phyloP scores from a whole-genome alignment of 2,329 filamentous ascomycete species.

The Clarireedia paspali region DNA sequence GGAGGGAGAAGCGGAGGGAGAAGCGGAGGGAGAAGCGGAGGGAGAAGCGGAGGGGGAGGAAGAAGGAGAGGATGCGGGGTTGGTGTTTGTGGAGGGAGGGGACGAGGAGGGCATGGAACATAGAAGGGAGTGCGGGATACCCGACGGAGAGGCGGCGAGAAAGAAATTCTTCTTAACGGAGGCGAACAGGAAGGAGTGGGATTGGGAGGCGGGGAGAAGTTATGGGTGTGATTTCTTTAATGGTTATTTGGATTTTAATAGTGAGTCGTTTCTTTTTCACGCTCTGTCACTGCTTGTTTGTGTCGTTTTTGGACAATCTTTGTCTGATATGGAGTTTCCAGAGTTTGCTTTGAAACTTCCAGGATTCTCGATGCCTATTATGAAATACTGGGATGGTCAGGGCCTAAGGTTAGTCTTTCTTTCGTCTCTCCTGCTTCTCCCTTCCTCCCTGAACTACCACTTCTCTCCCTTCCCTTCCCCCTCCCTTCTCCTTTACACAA shows the following conservation, averaged over 20 bases:
- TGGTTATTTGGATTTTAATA: constrained; percentile 81
- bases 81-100: constrained; percentile 30
- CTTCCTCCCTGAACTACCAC: neutral
- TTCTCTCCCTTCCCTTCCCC: neutral
- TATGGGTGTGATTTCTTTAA: constrained; percentile 78
- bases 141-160: constrained; percentile 36
- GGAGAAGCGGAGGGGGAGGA: constrained; percentile 37
- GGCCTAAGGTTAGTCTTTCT: constrained; percentile 55
- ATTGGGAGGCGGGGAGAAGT: constrained; percentile 52
- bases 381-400: constrained; percentile 76
- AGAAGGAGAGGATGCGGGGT: constrained; percentile 30
- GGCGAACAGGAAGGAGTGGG: constrained; percentile 45
- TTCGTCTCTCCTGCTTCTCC: constrained; percentile 5
- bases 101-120: constrained; percentile 36
- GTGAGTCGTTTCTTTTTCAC: constrained; percentile 30
- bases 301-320: neutral
- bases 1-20: no score
- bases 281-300: neutral
- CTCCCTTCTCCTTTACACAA: neutral
- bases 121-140: constrained; percentile 34
- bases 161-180: constrained; percentile 55
- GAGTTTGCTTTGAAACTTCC: constrained; percentile 65
- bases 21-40: constrained; percentile 34
- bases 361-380: constrained; percentile 64
- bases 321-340: constrained; percentile 12